Evolutionary conservation across 2,329 filamentous ascomycete genomes (phyloP).

Genomic region (Nothophoma quercina): DNA sequence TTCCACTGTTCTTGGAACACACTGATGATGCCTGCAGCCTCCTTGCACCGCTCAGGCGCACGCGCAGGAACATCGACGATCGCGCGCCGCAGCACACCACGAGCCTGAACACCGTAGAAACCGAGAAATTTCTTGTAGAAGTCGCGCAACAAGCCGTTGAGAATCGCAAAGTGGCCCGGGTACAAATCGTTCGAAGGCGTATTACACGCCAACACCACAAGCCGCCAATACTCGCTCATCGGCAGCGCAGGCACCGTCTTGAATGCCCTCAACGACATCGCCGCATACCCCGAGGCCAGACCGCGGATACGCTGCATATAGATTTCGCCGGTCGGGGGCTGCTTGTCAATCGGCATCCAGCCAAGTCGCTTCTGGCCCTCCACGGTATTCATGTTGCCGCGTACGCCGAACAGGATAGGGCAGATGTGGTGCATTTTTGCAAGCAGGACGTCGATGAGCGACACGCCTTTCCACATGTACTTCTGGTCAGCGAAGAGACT

Average conservation of each 20-base stretch:
- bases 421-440: slow-evolving; percentile 84
- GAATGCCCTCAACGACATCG: slow-evolving; percentile 77
- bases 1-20: slow-evolving; percentile 45
- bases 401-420: slow-evolving; percentile 85
- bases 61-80: slow-evolving; percentile 74
- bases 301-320: slow-evolving; percentile 86
- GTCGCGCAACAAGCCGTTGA: slow-evolving; percentile 65
- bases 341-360: slow-evolving; percentile 32
- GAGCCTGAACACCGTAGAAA: slow-evolving; percentile 80
- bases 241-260: slow-evolving; percentile 74
- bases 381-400: slow-evolving; percentile 75
- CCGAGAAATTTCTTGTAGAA: slow-evolving; percentile 77
- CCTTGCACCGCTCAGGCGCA: slow-evolving; percentile 34
- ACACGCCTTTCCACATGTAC: slow-evolving; percentile 71
- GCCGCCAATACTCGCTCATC: slow-evolving; percentile 82
- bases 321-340: slow-evolving; percentile 61
- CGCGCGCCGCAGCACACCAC: slow-evolving; percentile 74
- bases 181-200: slow-evolving; percentile 65
- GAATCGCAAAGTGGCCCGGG: slow-evolving; percentile 57
- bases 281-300: slow-evolving; percentile 82
- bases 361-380: slow-evolving; percentile 43
- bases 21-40: slow-evolving; percentile 39
- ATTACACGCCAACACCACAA: slow-evolving; percentile 78
- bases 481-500: slow-evolving; percentile 75
- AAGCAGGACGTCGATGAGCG: slow-evolving; percentile 83